phyloP scores from a whole-genome alignment of 2,329 filamentous ascomycete genomes.

The Ophiosphaerella herpotricha region DNA sequence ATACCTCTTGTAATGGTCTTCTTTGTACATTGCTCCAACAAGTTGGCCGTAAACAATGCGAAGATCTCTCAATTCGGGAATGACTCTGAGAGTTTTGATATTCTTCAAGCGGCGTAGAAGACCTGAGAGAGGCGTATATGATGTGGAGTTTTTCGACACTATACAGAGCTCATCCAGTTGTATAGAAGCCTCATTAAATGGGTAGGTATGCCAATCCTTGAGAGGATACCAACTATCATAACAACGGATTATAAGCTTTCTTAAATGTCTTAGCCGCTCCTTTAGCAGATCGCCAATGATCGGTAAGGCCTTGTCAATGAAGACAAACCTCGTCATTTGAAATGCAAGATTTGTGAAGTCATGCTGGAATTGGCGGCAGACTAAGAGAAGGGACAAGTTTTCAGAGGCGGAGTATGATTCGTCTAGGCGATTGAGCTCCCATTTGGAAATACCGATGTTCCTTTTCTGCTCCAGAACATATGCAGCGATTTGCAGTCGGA shows the following conservation, averaged over 20 bases:
- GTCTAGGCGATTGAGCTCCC: neutral
- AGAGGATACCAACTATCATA: constrained; percentile 36
- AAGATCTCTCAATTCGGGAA: constrained; percentile 25
- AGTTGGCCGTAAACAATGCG: constrained; percentile 35
- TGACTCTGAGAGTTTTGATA: constrained; percentile 41
- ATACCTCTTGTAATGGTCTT: constrained; percentile 49
- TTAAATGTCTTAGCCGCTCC: constrained; percentile 27
- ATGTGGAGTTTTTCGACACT: constrained; percentile 11
- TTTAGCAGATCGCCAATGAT: constrained; percentile 8
- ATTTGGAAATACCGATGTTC: constrained; percentile 29
- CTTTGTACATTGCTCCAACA: constrained; percentile 47
- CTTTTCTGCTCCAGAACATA: constrained; percentile 26
- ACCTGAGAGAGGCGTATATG: constrained; percentile 10
- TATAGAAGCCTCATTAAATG: constrained; percentile 38
- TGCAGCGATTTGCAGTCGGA: constrained; percentile 41
- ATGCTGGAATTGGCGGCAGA: constrained; percentile 44
- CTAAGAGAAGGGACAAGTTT: constrained; percentile 39
- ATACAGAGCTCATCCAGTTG: constrained; percentile 30
- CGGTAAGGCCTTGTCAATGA: constrained; percentile 12
- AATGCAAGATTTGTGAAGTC: constrained; percentile 45
- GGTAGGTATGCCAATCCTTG: constrained; percentile 34
- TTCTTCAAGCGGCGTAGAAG: constrained; percentile 29
- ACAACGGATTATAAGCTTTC: constrained; percentile 37
- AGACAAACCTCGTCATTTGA: constrained; percentile 41
- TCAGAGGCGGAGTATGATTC: constrained; percentile 18